Evolutionary conservation across 768 basidiomycete species (phyloP).

Genomic region (Tylopilus felleus): DNA sequence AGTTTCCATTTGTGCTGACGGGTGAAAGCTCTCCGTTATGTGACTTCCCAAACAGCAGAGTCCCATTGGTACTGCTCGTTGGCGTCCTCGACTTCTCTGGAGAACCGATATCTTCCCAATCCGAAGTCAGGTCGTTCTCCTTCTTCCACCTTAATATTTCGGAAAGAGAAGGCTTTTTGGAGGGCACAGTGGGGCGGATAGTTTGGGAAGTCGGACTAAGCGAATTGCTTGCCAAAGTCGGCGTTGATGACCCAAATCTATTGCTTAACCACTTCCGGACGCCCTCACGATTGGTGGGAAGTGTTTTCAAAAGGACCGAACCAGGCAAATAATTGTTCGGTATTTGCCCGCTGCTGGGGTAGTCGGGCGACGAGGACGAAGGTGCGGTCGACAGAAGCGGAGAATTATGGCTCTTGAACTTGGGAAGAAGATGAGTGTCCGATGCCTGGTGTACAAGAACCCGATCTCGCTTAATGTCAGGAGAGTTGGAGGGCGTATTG

Average conservation of each 20-base stretch:
- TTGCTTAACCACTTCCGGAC: slow-evolving; percentile 77
- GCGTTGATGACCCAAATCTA: slow-evolving; percentile 48
- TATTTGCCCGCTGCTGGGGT: slow-evolving; percentile 37
- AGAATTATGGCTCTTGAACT: slow-evolving; percentile 42
- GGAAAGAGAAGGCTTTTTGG: slow-evolving; percentile 64
- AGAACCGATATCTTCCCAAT: slow-evolving; percentile 63
- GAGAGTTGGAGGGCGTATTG: slow-evolving; percentile 47
- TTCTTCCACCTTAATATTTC: slow-evolving; percentile 59
- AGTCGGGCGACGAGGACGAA: slow-evolving; percentile 52
- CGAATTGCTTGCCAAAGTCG: slow-evolving; percentile 37
- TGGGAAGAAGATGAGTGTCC: slow-evolving; percentile 60
- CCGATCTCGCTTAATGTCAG: slow-evolving; percentile 54
- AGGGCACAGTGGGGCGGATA: slow-evolving; percentile 37
- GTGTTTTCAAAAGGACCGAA: slow-evolving; percentile 38
- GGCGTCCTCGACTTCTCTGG: slow-evolving; percentile 46
- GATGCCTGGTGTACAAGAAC: slow-evolving; percentile 67
- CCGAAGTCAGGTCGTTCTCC: slow-evolving; percentile 51
- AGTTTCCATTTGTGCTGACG: slow-evolving; percentile 27
- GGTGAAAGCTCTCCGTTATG: slow-evolving; percentile 30
- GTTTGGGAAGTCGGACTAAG: slow-evolving; percentile 32
- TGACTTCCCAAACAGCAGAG: slow-evolving; percentile 25
- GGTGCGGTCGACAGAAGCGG: slow-evolving; percentile 40
- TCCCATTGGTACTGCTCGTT: slow-evolving; percentile 42
- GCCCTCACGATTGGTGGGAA: slow-evolving; percentile 74
- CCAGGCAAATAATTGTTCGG: slow-evolving; percentile 31